Conservation (phyloP, 164 flowering plant species). For the Magnolia kwangsiensis region DNA sequence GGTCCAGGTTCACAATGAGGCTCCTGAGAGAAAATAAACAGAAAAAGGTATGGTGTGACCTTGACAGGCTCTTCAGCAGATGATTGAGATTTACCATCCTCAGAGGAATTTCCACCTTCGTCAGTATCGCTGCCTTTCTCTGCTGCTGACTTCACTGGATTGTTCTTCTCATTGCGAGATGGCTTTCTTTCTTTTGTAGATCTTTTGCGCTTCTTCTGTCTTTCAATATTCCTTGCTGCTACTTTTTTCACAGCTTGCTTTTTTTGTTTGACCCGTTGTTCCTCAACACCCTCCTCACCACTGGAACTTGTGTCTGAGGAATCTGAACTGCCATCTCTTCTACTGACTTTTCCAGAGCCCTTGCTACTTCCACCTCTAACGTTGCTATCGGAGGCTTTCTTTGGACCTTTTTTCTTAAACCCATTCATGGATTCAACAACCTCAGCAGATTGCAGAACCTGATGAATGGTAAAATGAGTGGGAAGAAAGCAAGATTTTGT, state of each 20-base stretch:
- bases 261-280: constrained; percentile 43
- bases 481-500: neutral
- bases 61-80: constrained; percentile 56
- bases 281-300: constrained; percentile 17
- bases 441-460: constrained; percentile 46
- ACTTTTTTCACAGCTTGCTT: constrained; percentile 39
- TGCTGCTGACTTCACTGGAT: constrained; percentile 24
- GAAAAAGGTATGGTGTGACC: constrained; percentile 29
- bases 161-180: constrained; percentile 44
- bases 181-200: constrained; percentile 31
- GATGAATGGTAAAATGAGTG: constrained; percentile 4
- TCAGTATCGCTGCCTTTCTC: constrained; percentile 39
- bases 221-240: constrained; percentile 33
- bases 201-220: constrained; percentile 48
- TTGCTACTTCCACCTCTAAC: constrained; percentile 9
- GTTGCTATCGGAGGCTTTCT: constrained; percentile 18
- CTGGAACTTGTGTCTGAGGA: neutral
- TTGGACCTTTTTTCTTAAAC: constrained; percentile 31
- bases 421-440: constrained; percentile 24
- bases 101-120: constrained; percentile 47
- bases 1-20: neutral
- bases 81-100: constrained; percentile 49
- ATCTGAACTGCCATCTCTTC: constrained; percentile 30
- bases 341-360: constrained; percentile 26
- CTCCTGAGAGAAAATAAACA: neutral